A percentile compares a stretch with the other conserved stretches of the same genome.
These are phyloP conservation scores for Oryza rufipogon DNA, from an alignment of 176 grass and related monocot genomes.

Conservation along the genomic window DNA sequence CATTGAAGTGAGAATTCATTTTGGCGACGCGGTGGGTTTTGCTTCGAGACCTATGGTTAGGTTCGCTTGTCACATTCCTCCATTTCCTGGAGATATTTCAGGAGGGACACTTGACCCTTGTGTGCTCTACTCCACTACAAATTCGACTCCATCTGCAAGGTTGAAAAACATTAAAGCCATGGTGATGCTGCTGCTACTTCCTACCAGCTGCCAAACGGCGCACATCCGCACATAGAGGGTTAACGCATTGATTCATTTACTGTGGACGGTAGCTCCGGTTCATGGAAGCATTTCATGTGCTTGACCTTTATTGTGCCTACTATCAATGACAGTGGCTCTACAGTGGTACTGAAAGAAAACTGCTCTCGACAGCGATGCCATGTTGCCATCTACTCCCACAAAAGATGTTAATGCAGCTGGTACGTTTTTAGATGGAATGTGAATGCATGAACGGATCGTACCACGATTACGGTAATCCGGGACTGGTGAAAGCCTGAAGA, in stretches of 20 bases:
- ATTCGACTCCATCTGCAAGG: conserved; percentile 20
- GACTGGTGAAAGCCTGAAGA: background rate
- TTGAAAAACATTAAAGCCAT: conserved; percentile 12
- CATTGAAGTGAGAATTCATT: conserved; percentile 51
- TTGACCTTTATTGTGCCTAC: conserved; percentile 2
- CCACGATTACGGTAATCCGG: conserved; percentile 16
- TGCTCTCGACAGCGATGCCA: background rate
- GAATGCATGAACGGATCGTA: background rate
- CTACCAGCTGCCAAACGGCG: conserved; percentile 4
- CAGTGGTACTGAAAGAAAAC: background rate
- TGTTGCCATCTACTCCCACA: background rate
- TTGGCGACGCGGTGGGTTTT: conserved; percentile 26
- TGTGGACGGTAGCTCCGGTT: conserved; percentile 27
- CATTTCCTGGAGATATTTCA: conserved; percentile 44
- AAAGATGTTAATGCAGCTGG: background rate
- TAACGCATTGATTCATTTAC: conserved; percentile 32
- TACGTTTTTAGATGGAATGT: background rate
- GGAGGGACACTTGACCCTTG: conserved; percentile 20
- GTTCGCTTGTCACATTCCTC: conserved; percentile 30
- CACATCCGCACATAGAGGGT: conserved; percentile 6
- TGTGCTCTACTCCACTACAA: background rate
- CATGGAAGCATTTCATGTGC: conserved; percentile 35
- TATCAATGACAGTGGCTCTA: background rate
- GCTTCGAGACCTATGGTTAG: conserved; percentile 26
- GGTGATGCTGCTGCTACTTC: conserved; percentile 16